These are phyloP conservation scores for Angomonas desouzai DNA, from an alignment of 208 protist genomes.

Conservation along the genomic window DNA sequence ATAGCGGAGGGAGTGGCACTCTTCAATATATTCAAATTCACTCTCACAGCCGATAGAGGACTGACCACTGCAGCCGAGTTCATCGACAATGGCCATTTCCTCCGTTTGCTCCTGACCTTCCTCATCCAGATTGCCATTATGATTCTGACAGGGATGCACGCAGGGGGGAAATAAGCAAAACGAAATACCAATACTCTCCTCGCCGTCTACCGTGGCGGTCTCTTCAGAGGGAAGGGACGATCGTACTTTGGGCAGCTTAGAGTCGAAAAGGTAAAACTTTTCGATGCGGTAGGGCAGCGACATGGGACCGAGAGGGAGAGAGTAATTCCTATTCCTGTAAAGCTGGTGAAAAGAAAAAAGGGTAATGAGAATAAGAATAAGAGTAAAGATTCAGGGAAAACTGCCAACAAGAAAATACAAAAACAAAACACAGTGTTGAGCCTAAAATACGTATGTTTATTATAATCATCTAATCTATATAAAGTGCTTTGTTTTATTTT, in stretches of 20 bases:
- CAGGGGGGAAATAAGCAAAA: not conserved
- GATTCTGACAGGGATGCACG: too few species aligned
- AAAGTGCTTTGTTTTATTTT: conserved; percentile 10
- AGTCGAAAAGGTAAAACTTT: not conserved
- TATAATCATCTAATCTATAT: conserved; percentile 3
- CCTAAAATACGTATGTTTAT: too few species aligned
- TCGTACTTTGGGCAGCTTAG: not conserved
- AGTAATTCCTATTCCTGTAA: not conserved
- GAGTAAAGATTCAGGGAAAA: too few species aligned
- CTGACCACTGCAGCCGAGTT: not conserved
- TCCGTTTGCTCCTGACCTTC: not conserved
- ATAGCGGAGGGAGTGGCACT: not conserved
- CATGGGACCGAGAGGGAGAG: not conserved
- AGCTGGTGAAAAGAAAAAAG: too few species aligned
- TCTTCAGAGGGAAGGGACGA: not conserved
- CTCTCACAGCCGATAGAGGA: not conserved
- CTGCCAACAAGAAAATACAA: too few species aligned
- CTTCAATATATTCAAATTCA: not conserved
- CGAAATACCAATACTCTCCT: not conserved
- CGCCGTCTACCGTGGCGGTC: not conserved
- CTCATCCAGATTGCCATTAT: not conserved
- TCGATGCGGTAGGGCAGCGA: not conserved
- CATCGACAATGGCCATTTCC: not conserved
- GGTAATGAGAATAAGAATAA: too few species aligned
- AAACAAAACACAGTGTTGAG: not conserved